Conservation (phyloP, 176 grass and related monocot genomes). For the Alopecurus myosuroides region DNA sequence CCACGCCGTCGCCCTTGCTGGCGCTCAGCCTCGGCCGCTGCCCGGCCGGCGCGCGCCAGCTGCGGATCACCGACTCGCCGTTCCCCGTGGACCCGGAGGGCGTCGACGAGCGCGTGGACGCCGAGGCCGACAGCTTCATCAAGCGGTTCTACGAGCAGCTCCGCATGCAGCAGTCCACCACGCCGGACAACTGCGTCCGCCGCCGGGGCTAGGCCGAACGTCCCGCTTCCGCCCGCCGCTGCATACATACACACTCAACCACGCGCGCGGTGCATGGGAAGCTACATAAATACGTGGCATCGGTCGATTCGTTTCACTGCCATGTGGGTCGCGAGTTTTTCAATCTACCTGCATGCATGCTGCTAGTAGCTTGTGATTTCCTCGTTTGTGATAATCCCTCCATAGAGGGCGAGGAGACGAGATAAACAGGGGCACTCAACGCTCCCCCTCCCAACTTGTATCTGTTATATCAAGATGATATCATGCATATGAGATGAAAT, state of each 20-base stretch:
- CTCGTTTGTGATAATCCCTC: slow-evolving; percentile 29
- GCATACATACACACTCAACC: no score
- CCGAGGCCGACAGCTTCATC: slow-evolving; percentile 62
- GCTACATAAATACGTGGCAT: slow-evolving; percentile 17
- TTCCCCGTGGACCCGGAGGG: slow-evolving; percentile 60
- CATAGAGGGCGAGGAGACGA: slow-evolving; percentile 19
- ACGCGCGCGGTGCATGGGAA: background rate
- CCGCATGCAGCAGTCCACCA: slow-evolving; percentile 49
- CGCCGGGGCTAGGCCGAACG: background rate
- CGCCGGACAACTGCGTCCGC: slow-evolving; percentile 42
- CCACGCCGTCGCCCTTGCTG: slow-evolving; percentile 61
- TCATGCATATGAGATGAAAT: slow-evolving; percentile 33
- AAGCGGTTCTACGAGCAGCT: slow-evolving; percentile 77
- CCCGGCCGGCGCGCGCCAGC: slow-evolving; percentile 41
- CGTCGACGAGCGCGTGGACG: slow-evolving; percentile 44
- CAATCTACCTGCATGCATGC: slow-evolving; percentile 17
- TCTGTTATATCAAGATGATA: slow-evolving; percentile 9
- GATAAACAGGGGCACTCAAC: slow-evolving; percentile 19
- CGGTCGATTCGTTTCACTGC: background rate
- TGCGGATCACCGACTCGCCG: slow-evolving; percentile 89
- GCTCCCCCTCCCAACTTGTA: background rate
- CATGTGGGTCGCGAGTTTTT: slow-evolving; percentile 44
- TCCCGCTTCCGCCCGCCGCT: background rate
- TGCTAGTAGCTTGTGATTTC: slow-evolving; percentile 12
- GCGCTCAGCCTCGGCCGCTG: slow-evolving; percentile 49